phyloP scores from a whole-genome alignment of 805 yeast genomes.

The Wickerhamomyces sydowiorum region DNA sequence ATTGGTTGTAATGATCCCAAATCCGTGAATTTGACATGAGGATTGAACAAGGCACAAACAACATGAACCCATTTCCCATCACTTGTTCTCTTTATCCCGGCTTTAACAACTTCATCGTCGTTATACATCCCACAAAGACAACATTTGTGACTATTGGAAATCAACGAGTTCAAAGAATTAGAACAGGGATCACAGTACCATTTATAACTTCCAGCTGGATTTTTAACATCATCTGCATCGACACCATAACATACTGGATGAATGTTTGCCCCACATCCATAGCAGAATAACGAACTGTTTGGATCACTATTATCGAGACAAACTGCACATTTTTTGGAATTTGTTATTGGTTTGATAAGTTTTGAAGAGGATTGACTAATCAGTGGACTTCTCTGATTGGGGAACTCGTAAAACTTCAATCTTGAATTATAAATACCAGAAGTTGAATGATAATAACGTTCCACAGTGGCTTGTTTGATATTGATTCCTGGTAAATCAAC shows the following conservation, averaged over 20 bases:
- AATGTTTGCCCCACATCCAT: slow-evolving; percentile 61
- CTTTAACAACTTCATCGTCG: slow-evolving; percentile 31
- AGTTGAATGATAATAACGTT: slow-evolving; percentile 11
- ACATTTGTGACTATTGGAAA: slow-evolving; percentile 56
- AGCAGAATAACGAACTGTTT: slow-evolving; percentile 46
- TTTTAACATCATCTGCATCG: slow-evolving; percentile 9
- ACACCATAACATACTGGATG: slow-evolving; percentile 71
- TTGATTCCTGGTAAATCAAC: slow-evolving; percentile 1
- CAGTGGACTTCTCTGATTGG: slow-evolving; percentile 7
- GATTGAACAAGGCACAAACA: slow-evolving; percentile 56
- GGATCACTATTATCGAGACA: slow-evolving; percentile 39
- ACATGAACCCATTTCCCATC: slow-evolving; percentile 77
- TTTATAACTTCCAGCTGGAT: slow-evolving; percentile 24
- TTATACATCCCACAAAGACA: slow-evolving; percentile 43
- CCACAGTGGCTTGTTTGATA: slow-evolving; percentile 10
- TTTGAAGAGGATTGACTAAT: slow-evolving; percentile 6
- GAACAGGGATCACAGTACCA: slow-evolving; percentile 84
- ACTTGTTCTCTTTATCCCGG: slow-evolving; percentile 60
- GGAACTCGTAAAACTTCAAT: slow-evolving; percentile 12
- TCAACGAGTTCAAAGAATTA: slow-evolving; percentile 58
- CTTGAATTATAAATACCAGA: slow-evolving; percentile 11
- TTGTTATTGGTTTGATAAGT: background rate
- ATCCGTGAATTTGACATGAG: slow-evolving; percentile 39
- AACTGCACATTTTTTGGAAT: slow-evolving; percentile 46
- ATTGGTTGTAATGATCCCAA: slow-evolving; percentile 40